phyloP scores from a whole-genome alignment of 495 filamentous ascomycete species.

The Astrothelium subdiscretum region DNA sequence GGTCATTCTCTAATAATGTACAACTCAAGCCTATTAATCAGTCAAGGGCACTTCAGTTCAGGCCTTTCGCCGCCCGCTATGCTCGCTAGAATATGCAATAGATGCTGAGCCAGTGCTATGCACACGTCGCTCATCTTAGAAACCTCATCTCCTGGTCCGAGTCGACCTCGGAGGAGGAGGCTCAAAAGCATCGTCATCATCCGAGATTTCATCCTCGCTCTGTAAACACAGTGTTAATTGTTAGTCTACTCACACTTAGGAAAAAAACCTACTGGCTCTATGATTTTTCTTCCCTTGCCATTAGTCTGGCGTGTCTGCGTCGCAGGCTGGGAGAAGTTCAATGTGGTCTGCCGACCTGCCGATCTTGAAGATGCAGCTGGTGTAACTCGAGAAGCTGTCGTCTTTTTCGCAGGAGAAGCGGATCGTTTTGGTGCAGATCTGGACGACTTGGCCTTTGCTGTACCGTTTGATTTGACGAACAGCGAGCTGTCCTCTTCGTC shows the following conservation, averaged over 20 bases:
- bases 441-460: slow-evolving; percentile 30
- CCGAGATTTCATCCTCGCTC: slow-evolving; percentile 64
- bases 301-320: slow-evolving; percentile 25
- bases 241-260: not conserved
- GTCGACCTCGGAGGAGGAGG: slow-evolving; percentile 11
- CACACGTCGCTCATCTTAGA: not conserved
- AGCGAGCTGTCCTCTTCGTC: slow-evolving; percentile 32
- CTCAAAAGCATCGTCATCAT: slow-evolving; percentile 65
- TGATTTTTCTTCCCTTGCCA: slow-evolving; percentile 24
- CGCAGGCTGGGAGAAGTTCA: slow-evolving; percentile 58
- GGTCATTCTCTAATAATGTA: not conserved
- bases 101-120: slow-evolving; percentile 2
- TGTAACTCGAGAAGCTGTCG: slow-evolving; percentile 14
- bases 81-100: not conserved
- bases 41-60: not conserved
- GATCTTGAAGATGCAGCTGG: slow-evolving; percentile 13
- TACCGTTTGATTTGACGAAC: slow-evolving; percentile 41
- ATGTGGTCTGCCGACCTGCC: slow-evolving; percentile 51
- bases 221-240: slow-evolving; percentile 24
- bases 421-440: slow-evolving; percentile 33
- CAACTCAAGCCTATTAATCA: not conserved
- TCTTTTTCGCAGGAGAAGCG: slow-evolving; percentile 25
- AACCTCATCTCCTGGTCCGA: slow-evolving; percentile 9
- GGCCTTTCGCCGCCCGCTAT: not conserved
- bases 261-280: slow-evolving; percentile 27